Evolutionary conservation across 805 yeast genomes (phyloP).

Genomic region (Kodamaea laetipori): DNA sequence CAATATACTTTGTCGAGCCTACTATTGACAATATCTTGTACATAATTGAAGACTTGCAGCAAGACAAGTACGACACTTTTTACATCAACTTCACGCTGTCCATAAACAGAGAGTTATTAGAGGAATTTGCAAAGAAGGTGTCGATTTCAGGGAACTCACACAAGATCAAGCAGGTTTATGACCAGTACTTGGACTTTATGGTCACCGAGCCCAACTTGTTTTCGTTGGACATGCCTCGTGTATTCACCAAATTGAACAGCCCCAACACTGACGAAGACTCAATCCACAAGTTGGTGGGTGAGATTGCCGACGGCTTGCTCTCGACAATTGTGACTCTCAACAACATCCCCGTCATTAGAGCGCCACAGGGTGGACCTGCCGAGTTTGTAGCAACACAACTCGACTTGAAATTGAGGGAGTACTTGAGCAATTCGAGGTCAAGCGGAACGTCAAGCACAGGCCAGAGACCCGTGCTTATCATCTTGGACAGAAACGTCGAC

Average conservation of each 20-base stretch:
- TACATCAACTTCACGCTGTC: conserved; percentile 87
- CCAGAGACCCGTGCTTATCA: conserved; percentile 73
- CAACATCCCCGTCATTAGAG: conserved; percentile 84
- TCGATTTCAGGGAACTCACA: conserved; percentile 69
- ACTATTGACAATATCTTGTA: conserved; percentile 69
- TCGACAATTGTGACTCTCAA: conserved; percentile 77
- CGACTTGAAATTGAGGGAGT: conserved; percentile 82
- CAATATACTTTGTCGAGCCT: conserved; percentile 87
- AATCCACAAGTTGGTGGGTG: conserved; percentile 67
- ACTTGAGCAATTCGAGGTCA: conserved; percentile 66
- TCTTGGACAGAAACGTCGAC: conserved; percentile 88
- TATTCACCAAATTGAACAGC: conserved; percentile 69
- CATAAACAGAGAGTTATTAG: conserved; percentile 74
- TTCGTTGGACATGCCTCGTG: conserved; percentile 66
- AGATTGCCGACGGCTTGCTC: conserved; percentile 77
- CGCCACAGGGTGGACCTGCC: conserved; percentile 93
- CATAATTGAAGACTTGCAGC: conserved; percentile 71
- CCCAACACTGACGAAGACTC: conserved; percentile 74
- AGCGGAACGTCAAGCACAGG: conserved; percentile 5
- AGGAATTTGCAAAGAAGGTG: conserved; percentile 83
- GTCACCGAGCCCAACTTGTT: conserved; percentile 93
- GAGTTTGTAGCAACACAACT: conserved; percentile 88
- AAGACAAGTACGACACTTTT: conserved; percentile 74
- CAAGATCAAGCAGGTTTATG: conserved; percentile 84
- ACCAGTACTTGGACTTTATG: conserved; percentile 88